Evolutionary conservation across 140 eudicot genomes (phyloP), one percentile per base, ranked within the genome.

Genomic region (Bidens hawaiensis): DNA sequence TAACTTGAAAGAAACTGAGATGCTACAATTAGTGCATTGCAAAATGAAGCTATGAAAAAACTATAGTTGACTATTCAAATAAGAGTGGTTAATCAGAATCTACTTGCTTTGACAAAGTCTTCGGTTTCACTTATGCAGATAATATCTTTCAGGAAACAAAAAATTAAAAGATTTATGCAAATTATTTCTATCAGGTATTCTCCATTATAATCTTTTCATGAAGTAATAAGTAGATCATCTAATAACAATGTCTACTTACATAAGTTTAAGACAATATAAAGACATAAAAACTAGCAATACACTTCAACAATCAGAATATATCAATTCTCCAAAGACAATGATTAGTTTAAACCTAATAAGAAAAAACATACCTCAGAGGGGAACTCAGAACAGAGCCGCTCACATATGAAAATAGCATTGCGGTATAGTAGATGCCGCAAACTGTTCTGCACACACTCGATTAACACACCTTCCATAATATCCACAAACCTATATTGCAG

Each of bases 371-470:
- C 99, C 97, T 94, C 99, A 0, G 99, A 72, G 21, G 95, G 95
- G 60, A 88, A 94, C 82, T 94, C 94, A 6, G 99, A 85, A 50
- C 99, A 94, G 65, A 94, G 97, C 10, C 96, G 95, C 49, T 91
- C 93, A 61, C 96, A 82, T 82, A 91, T 72, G 81, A 91, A 91
- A 61, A 91, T 82, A 41, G 98, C 95, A 66, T 91, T 91, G 6
- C 77, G 81, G 64, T 85, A 62, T 78, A 87, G 63, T 3, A 91
- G 76, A 71, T 84, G 82, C 40, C 81, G 77, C 40, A 91, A 67
- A 69, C 89, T 87, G 73, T 80, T 84, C 55, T 82, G 82, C 34
- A 91, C 96, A 58, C 85, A 80, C 47, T 85, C 89, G 4, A 65
- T 71, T 23, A 91, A 78, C 70, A 91, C 77, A 8, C 78, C 69